These are phyloP conservation scores for Eutrema salsugineum DNA, from an alignment of 441 rosid species.

Conservation along the genomic window DNA sequence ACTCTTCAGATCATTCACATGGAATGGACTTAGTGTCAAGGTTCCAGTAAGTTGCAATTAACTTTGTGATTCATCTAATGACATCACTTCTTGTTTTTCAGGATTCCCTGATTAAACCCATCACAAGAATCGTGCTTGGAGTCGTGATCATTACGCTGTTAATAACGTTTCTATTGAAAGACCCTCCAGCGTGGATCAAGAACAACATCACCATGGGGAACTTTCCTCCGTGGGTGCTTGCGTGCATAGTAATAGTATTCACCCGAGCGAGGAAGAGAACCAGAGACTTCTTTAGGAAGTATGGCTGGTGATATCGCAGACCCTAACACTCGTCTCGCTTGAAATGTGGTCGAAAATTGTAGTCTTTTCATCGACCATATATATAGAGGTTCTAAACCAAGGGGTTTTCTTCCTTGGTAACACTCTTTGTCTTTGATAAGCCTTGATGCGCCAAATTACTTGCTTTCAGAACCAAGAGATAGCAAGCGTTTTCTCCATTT, in stretches of 20 bases:
- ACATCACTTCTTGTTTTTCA: conserved; percentile 33
- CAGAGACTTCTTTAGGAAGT: conserved; percentile 52
- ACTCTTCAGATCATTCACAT: neutral
- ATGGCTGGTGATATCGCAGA: conserved; percentile 45
- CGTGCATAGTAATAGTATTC: conserved; percentile 79
- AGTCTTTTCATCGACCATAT: conserved; percentile 4
- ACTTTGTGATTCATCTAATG: neutral
- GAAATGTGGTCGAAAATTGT: conserved; percentile 14
- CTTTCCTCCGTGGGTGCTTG: conserved; percentile 89
- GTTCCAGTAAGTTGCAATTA: neutral
- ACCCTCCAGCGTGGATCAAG: conserved; percentile 64
- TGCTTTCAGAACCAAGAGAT: conserved; percentile 26
- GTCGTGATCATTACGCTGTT: conserved; percentile 51
- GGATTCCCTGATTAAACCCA: conserved; percentile 81
- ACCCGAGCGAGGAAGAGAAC: conserved; percentile 92
- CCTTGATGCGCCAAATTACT: conserved; percentile 10
- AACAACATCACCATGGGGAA: conserved; percentile 44
- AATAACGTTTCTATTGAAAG: conserved; percentile 53
- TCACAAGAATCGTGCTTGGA: conserved; percentile 72
- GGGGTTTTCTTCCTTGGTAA: neutral
- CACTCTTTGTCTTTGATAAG: conserved; percentile 18
- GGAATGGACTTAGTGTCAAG: neutral
- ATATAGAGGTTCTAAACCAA: conserved; percentile 12
- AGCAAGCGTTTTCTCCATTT: conserved; percentile 9
- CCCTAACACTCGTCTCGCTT: neutral